A percentile compares a stretch with the other conserved stretches of the same genome.
These are phyloP conservation scores for Penstemon davidsonii DNA, from an alignment of 257 asterid species.

Conservation along the genomic window DNA sequence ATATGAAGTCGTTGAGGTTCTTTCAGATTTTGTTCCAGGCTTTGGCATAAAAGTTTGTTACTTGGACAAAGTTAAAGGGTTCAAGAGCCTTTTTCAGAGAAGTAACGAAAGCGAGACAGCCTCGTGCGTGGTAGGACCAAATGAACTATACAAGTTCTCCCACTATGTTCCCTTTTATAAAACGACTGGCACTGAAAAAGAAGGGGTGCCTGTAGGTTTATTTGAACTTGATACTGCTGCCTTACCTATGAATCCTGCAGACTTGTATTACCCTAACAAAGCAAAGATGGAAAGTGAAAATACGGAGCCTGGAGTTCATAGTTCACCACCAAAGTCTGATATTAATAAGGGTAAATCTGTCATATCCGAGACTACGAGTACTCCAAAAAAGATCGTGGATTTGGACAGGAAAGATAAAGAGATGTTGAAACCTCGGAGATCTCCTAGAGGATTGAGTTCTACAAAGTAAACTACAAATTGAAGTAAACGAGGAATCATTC, in stretches of 20 bases:
- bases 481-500: background rate
- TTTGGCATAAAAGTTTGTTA: constrained; percentile 51
- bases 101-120: constrained; percentile 25
- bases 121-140: constrained; percentile 38
- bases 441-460: constrained; percentile 34
- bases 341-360: constrained; percentile 13
- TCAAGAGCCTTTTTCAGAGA: constrained; percentile 60
- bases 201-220: constrained; percentile 69
- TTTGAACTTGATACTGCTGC: constrained; percentile 90
- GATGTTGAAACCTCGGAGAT: constrained; percentile 20
- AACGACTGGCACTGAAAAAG: constrained; percentile 62
- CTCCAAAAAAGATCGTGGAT: constrained; percentile 31
- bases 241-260: constrained; percentile 53
- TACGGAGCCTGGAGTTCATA: constrained; percentile 23
- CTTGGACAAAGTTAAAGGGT: constrained; percentile 61
- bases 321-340: constrained; percentile 20
- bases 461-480: background rate
- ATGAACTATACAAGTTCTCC: constrained; percentile 59
- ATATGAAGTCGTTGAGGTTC: constrained; percentile 71
- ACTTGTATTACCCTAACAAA: constrained; percentile 46
- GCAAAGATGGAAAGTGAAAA: constrained; percentile 23
- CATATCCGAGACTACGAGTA: constrained; percentile 8
- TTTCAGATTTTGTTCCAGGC: constrained; percentile 45
- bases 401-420: constrained; percentile 22
- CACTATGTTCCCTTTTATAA: constrained; percentile 53